Conservation (phyloP, 1,139 yeast genomes). For the Williopsis jadinii region DNA sequence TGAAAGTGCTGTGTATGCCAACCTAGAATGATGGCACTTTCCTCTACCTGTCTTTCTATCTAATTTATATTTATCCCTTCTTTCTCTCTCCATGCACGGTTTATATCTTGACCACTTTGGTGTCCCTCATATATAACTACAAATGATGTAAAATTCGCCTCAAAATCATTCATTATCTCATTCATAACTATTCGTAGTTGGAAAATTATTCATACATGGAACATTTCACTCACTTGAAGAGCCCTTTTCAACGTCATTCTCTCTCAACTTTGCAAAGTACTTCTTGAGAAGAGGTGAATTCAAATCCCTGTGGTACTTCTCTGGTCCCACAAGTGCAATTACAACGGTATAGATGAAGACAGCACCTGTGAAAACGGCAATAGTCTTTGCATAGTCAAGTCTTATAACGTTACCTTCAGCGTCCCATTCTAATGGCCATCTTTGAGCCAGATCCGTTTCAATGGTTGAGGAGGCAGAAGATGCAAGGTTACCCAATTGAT, state of each 20-base stretch:
- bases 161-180: too few species aligned
- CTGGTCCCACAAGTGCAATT: constrained; percentile 45
- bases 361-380: constrained; percentile 55
- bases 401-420: constrained; percentile 18
- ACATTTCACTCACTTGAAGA: too few species aligned
- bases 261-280: constrained; percentile 6
- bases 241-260: too few species aligned
- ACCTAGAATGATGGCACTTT: constrained; percentile 4
- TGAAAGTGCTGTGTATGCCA: constrained; percentile 22
- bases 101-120: too few species aligned
- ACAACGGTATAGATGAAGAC: constrained; percentile 44
- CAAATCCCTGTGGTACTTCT: constrained; percentile 31
- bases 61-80: too few species aligned
- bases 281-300: constrained; percentile 24
- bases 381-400: constrained; percentile 40
- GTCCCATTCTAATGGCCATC: constrained; percentile 34
- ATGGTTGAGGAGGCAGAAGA: constrained; percentile 61
- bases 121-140: too few species aligned
- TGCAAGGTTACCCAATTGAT: constrained; percentile 54
- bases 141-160: too few species aligned
- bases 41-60: too few species aligned
- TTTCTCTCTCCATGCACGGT: too few species aligned
- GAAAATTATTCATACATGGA: too few species aligned
- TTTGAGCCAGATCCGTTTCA: constrained; percentile 44
- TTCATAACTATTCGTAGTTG: too few species aligned